Conservation (phyloP, 2,329 filamentous ascomycete species). For the Coniosporium tulheliwenetii region DNA sequence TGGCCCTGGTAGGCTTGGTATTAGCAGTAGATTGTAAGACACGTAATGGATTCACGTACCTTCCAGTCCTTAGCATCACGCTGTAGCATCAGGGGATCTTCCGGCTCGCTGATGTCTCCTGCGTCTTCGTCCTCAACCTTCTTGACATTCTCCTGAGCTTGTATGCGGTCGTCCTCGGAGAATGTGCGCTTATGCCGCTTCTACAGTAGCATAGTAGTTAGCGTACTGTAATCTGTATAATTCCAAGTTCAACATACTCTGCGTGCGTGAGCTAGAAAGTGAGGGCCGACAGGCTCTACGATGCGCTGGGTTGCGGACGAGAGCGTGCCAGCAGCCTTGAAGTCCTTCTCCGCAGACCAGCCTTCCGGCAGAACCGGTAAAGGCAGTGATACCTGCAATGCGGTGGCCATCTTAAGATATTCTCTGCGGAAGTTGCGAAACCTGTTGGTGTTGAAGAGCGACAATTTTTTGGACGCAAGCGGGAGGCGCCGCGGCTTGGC, state of each 20-base stretch:
- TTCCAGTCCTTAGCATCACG: slow-evolving; percentile 99
- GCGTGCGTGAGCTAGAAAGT: slow-evolving; percentile 94
- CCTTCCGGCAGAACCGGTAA: slow-evolving; percentile 63
- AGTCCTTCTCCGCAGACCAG: slow-evolving; percentile 82
- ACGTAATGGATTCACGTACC: slow-evolving; percentile 34
- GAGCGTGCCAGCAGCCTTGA: slow-evolving; percentile 67
- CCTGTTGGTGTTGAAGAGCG: too few relatives aligned
- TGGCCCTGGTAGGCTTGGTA: slow-evolving; percentile 44
- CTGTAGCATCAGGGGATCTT: slow-evolving; percentile 83
- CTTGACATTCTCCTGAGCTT: slow-evolving; percentile 88
- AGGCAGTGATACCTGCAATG: slow-evolving; percentile 41
- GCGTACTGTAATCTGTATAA: neutral
- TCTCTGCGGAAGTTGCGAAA: too few relatives aligned
- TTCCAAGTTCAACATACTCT: slow-evolving; percentile 40
- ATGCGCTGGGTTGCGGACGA: slow-evolving; percentile 68
- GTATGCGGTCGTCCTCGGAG: slow-evolving; percentile 94
- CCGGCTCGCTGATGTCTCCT: slow-evolving; percentile 81
- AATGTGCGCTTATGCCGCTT: slow-evolving; percentile 92
- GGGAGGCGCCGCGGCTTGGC: too few relatives aligned
- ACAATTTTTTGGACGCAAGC: too few relatives aligned
- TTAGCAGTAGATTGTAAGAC: neutral
- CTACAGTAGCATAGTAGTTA: slow-evolving; percentile 18
- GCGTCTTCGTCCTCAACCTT: slow-evolving; percentile 86
- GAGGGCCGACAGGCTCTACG: slow-evolving; percentile 89
- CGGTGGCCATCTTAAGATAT: slow-evolving; percentile 42